These are phyloP conservation scores for Colletotrichum spinosum DNA, from an alignment of 2,329 filamentous ascomycete genomes.

Conservation along the genomic window DNA sequence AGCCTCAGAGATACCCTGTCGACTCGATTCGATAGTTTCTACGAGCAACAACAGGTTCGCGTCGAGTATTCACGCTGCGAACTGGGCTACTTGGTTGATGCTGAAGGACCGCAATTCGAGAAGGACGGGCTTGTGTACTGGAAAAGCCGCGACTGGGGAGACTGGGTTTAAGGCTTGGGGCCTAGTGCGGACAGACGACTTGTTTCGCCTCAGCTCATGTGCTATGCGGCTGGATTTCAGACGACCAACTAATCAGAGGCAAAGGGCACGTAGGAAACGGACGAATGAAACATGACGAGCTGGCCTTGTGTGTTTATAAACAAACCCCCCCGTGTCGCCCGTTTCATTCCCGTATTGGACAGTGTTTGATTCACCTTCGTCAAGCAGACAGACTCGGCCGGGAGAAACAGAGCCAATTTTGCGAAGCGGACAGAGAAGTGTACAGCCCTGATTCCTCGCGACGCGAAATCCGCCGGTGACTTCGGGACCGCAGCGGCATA, in stretches of 20 bases:
- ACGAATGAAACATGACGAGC: constrained; percentile 24
- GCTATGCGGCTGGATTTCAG: constrained; percentile 21
- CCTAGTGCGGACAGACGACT: neutral
- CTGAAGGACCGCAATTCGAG: constrained; percentile 63
- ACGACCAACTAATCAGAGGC: constrained; percentile 1
- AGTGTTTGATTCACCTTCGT: neutral
- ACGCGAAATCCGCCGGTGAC: constrained; percentile 24
- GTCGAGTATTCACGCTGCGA: constrained; percentile 66
- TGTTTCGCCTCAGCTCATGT: constrained; percentile 21
- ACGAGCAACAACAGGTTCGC: constrained; percentile 55
- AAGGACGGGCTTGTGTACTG: constrained; percentile 42
- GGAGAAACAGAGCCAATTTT: neutral
- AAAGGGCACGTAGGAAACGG: neutral
- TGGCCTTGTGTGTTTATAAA: neutral
- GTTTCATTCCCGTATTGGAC: constrained; percentile 3
- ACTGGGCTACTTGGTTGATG: constrained; percentile 64
- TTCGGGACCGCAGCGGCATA: constrained; percentile 24
- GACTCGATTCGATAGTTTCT: constrained; percentile 62
- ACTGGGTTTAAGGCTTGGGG: constrained; percentile 40
- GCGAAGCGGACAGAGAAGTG: neutral
- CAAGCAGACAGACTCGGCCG: constrained; percentile 1
- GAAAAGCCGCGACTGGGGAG: constrained; percentile 42
- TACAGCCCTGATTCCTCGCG: constrained; percentile 32
- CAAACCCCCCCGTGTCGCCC: neutral
- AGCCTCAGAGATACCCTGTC: constrained; percentile 63